Base-by-base conservation (phyloP, 106 monocot species). In the Xerophyta viscosa region DNA sequence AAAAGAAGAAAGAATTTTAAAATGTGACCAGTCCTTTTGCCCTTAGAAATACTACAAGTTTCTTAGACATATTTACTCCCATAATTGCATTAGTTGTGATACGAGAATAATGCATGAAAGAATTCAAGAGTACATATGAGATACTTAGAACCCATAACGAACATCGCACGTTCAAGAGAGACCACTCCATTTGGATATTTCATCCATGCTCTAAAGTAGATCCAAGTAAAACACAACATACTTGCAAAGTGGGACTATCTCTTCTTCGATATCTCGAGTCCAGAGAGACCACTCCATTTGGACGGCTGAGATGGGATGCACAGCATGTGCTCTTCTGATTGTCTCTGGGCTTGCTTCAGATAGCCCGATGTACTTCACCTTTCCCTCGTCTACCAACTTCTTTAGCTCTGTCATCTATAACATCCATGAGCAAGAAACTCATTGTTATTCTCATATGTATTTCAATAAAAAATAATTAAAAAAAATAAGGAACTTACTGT, bases 231-330 rank as follows among this genome's bases (percentile, higher is more conserved):
- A 19, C 3, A 12, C 3, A 39, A 11, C 24, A 21, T 14, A 67
- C 74, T 62, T 84, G 71, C 91, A 91, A 19, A 85, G 71, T 4
- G 91, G 81, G 18, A 91, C 58, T 30, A 54, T 54, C 53, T 54
- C 53, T 52, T 74, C 71, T 51, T 91, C 91, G 9, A 85, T 68
- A 56, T 91, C 91, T 3, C 91, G 81, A 50, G 84, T 75, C 85
- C 80, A 85, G 13, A 91, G 68, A 41, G 85, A 91, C 80, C 81
- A 91, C 44, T 91, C 91, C 46, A 91, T 81, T 58, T 91, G 91
- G 53, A 91, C 52, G 27, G 81, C 77, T 50, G 74, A 77, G 37
- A 91, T 66, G 7, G 91, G 85, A 71, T 91, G 85, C 65, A 91
- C 81, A 13, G 71, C 74, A 69, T 91, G 81, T 28, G 85, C 91